Conservation (phyloP, 148 eudicot species). For the Silene latifolia region DNA sequence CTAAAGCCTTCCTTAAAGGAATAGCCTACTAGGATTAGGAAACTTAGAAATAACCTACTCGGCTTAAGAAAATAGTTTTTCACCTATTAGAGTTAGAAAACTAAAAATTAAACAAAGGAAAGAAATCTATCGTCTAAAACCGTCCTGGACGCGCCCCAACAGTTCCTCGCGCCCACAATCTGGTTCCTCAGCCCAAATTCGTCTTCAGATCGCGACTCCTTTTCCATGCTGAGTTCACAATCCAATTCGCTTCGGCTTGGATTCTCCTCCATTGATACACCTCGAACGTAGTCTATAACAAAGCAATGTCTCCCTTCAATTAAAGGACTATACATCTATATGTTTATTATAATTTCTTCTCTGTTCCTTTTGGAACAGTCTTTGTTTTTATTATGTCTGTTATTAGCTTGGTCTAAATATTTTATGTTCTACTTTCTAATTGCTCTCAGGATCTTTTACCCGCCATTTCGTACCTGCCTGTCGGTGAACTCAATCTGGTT, state of each 20-base stretch:
- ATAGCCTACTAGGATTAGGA: no score
- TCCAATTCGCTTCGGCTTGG: background rate
- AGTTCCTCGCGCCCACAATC: no score
- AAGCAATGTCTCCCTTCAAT: background rate
- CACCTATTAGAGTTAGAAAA: no score
- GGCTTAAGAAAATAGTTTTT: no score
- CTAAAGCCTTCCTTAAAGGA: no score
- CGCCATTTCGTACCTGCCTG: slow-evolving; percentile 67
- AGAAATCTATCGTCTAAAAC: no score
- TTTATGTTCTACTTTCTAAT: slow-evolving; percentile 15
- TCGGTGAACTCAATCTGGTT: slow-evolving; percentile 68
- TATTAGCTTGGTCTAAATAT: slow-evolving; percentile 1
- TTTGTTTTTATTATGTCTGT: slow-evolving; percentile 8
- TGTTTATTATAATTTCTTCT: background rate
- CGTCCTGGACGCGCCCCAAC: no score
- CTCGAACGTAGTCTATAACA: background rate
- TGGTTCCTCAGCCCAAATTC: no score
- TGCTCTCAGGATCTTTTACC: slow-evolving; percentile 73
- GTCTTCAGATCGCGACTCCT: no score
- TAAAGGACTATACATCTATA: background rate
- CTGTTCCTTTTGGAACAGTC: background rate
- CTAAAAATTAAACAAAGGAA: no score
- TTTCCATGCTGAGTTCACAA: no score
- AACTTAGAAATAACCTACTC: no score
- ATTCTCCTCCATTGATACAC: background rate